Percentiles rank a stretch among this genome's conserved stretches.
Evolutionary conservation across 805 yeast genomes (phyloP).

Genomic region (Saturnispora galanensis): DNA sequence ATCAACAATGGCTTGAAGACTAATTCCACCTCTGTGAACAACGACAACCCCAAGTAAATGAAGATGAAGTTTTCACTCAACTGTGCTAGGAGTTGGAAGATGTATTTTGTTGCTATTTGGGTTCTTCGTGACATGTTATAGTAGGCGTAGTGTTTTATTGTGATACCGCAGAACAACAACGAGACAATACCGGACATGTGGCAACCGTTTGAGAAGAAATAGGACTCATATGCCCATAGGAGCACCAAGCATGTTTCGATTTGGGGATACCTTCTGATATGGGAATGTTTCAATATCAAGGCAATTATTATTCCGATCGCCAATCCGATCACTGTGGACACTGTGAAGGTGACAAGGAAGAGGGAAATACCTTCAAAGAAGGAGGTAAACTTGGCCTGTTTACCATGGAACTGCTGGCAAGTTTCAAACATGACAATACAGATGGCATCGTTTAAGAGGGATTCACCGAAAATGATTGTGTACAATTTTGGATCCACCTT

Average conservation of each 20-base stretch:
- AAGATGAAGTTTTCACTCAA: conserved; percentile 94
- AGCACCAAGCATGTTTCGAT: conserved; percentile 91
- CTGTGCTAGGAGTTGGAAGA: conserved; percentile 90
- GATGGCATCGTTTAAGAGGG: conserved; percentile 91
- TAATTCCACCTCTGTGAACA: conserved; percentile 92
- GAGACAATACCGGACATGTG: conserved; percentile 99
- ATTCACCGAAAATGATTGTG: conserved; percentile 95
- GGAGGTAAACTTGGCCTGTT: conserved; percentile 62
- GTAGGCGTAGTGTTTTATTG: conserved; percentile 93
- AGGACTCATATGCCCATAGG: conserved; percentile 88
- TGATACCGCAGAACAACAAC: conserved; percentile 88
- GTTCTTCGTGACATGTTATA: conserved; percentile 96
- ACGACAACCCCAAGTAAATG: conserved; percentile 85
- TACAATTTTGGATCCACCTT: conserved; percentile 96
- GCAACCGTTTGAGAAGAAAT: conserved; percentile 96
- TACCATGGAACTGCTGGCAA: conserved; percentile 91
- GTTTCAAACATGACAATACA: conserved; percentile 99
- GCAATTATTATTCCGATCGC: conserved; percentile 85
- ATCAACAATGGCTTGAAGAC: conserved; percentile 91
- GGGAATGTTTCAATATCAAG: conserved; percentile 80
- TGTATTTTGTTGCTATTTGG: conserved; percentile 91
- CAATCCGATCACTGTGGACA: conserved; percentile 83
- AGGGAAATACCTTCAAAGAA: conserved; percentile 89
- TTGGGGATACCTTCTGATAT: conserved; percentile 89
- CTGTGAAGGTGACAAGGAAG: conserved; percentile 86